These are phyloP conservation scores for Ganoderma resinaceum DNA, from an alignment of 1,284 basidiomycete species.

Conservation along the genomic window DNA sequence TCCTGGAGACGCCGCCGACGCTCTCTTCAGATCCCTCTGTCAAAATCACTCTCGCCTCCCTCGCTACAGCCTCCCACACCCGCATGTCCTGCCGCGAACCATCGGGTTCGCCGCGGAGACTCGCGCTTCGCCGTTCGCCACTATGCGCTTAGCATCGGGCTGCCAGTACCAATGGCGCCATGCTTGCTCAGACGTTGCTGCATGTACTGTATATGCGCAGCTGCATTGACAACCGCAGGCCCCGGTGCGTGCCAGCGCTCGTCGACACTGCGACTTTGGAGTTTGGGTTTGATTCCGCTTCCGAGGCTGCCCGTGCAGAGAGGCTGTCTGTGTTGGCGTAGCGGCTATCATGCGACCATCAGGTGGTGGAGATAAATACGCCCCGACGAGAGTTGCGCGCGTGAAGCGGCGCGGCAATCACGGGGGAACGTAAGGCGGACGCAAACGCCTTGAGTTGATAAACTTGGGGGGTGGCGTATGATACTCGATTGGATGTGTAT, in stretches of 20 bases:
- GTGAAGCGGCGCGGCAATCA: slow-evolving; percentile 31
- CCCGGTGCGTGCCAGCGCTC: background rate
- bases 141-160: background rate
- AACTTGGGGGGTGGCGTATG: slow-evolving; percentile 28
- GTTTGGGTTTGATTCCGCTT: background rate
- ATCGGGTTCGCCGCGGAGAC: background rate
- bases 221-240: background rate
- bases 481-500: slow-evolving; percentile 18
- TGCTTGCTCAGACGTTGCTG: background rate
- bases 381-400: slow-evolving; percentile 23
- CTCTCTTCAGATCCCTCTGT: background rate
- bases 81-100: background rate
- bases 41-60: background rate
- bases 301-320: background rate
- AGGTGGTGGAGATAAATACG: slow-evolving; percentile 30
- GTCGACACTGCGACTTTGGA: background rate
- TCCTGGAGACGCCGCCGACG: background rate
- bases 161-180: background rate
- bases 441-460: slow-evolving; percentile 28
- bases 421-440: slow-evolving; percentile 4
- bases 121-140: background rate
- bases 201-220: background rate
- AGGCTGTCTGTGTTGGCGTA: background rate
- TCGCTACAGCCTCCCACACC: background rate
- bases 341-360: slow-evolving; percentile 32